A percentile compares a stretch with the other conserved stretches of the same genome.
phyloP scores from a whole-genome alignment of 1,284 basidiomycete species.

The Cutaneotrichosporon sp. region DNA sequence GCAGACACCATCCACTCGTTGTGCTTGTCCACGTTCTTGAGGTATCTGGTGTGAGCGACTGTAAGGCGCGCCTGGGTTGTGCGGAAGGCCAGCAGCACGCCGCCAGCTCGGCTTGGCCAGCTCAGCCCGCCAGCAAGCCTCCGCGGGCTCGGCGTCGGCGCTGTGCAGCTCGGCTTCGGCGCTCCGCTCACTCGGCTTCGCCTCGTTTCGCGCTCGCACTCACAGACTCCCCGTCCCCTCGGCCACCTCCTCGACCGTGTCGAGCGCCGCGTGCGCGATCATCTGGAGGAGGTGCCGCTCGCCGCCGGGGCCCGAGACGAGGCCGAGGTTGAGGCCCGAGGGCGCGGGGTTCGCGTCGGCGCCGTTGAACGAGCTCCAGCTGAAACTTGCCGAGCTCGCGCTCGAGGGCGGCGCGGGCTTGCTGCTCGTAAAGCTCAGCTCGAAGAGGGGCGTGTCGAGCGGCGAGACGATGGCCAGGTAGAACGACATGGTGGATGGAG shows the following conservation, averaged over 20 bases:
- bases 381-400: constrained; percentile 34
- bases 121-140: background rate
- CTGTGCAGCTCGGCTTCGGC: too few species aligned
- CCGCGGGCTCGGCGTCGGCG: too few species aligned
- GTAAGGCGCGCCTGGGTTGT: background rate
- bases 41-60: constrained; percentile 65
- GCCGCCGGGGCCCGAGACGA: constrained; percentile 31
- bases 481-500: constrained; percentile 46
- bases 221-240: constrained; percentile 81
- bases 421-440: constrained; percentile 48
- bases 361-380: constrained; percentile 47
- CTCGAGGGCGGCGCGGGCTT: constrained; percentile 16
- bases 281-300: constrained; percentile 94
- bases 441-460: constrained; percentile 52
- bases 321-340: constrained; percentile 12
- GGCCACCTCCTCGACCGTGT: constrained; percentile 88
- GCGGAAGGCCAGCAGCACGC: background rate
- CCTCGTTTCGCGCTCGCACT: constrained; percentile 46
- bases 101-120: background rate
- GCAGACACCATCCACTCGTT: constrained; percentile 97
- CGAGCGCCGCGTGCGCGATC: constrained; percentile 90
- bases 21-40: constrained; percentile 90
- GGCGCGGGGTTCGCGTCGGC: constrained; percentile 5
- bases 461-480: constrained; percentile 55
- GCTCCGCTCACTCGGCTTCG: too few species aligned